phyloP scores from a whole-genome alignment of 257 asterid species.

The Solanum medicagineum region DNA sequence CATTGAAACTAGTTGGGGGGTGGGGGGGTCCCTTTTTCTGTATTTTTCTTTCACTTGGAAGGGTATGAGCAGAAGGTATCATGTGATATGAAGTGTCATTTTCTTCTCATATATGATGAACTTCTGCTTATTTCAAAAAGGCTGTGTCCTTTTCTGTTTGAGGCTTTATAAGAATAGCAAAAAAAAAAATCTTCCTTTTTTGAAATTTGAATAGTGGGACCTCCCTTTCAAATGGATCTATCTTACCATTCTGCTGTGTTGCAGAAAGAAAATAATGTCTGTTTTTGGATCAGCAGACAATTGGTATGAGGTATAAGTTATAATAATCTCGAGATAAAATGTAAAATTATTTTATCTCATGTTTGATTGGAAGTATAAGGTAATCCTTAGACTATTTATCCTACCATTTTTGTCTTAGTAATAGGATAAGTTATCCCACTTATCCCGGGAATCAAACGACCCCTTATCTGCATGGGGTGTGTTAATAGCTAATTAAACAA shows the following conservation, averaged over 20 bases:
- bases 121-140: constrained; percentile 6
- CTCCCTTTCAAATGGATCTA: neutral
- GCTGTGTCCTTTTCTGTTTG: constrained; percentile 1
- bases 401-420: no score
- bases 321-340: no score
- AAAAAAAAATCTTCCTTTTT: neutral
- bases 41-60: neutral
- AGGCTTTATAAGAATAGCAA: neutral
- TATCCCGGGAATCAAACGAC: no score
- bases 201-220: constrained; percentile 26
- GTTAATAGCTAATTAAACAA: no score
- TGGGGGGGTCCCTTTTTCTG: neutral
- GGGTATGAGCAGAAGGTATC: neutral
- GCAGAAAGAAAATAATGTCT: constrained; percentile 13
- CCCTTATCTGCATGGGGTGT: no score
- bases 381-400: no score
- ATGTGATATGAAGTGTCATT: constrained; percentile 26
- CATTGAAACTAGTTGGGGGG: neutral
- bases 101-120: constrained; percentile 3
- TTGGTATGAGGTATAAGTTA: no score
- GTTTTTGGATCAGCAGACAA: neutral
- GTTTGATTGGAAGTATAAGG: no score
- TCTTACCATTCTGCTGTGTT: neutral
- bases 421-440: no score
- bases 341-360: no score